Evolutionary conservation across 1,284 basidiomycete genomes (phyloP).

Genomic region (Cryptococcus neoformans): DNA sequence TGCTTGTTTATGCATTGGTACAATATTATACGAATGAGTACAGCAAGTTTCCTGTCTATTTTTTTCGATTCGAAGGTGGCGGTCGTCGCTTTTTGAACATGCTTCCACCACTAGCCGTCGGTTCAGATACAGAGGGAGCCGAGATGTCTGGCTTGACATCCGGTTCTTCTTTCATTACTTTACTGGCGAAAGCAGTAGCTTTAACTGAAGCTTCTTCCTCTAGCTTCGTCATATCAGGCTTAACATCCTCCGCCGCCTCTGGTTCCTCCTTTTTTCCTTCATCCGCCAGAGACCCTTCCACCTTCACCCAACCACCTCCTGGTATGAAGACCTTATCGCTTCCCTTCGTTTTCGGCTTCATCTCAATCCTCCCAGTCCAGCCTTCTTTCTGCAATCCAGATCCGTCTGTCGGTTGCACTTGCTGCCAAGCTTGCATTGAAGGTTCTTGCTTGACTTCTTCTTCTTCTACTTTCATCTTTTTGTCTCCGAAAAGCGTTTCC

Average conservation of each 20-base stretch:
- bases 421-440: neutral
- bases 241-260: neutral
- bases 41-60: slow-evolving; percentile 17
- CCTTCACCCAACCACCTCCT: slow-evolving; percentile 24
- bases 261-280: neutral
- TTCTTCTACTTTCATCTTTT: slow-evolving; percentile 7
- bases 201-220: neutral
- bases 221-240: slow-evolving; percentile 3
- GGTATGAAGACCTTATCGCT: slow-evolving; percentile 15
- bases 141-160: slow-evolving; percentile 15
- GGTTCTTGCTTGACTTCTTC: neutral
- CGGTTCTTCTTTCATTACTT: neutral
- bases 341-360: slow-evolving; percentile 9
- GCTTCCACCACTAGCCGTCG: slow-evolving; percentile 12
- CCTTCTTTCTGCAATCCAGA: slow-evolving; percentile 19
- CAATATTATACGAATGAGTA: neutral
- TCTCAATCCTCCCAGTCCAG: slow-evolving; percentile 24
- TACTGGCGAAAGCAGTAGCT: neutral
- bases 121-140: neutral
- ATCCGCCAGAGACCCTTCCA: slow-evolving; percentile 5
- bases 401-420: neutral
- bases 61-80: slow-evolving; percentile 38
- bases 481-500: slow-evolving; percentile 10
- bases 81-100: slow-evolving; percentile 51
- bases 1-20: slow-evolving; percentile 2